Conservation (phyloP, 768 basidiomycete species). For the Baorangia bicolor region DNA sequence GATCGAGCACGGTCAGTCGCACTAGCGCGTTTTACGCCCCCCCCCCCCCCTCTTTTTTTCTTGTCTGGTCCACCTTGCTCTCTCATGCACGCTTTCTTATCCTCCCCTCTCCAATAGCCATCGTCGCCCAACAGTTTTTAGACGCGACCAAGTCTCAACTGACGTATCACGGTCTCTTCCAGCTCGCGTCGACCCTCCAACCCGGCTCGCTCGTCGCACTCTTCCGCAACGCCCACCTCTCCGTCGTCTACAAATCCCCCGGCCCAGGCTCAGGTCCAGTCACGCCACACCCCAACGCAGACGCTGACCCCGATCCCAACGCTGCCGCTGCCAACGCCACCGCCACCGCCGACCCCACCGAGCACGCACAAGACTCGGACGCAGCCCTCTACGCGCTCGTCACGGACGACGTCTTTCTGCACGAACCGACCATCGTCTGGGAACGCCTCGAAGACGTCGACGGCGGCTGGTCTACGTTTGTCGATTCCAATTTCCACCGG, state of each 20-base stretch:
- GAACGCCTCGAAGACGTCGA: slow-evolving; percentile 89
- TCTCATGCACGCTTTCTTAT: background rate
- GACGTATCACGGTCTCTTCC: slow-evolving; percentile 86
- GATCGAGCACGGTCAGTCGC: slow-evolving; percentile 63
- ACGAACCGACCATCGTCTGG: slow-evolving; percentile 84
- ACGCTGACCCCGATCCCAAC: background rate
- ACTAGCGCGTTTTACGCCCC: no score
- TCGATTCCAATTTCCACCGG: slow-evolving; percentile 65
- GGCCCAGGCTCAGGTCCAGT: background rate
- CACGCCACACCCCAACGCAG: background rate
- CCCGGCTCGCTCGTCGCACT: slow-evolving; percentile 74
- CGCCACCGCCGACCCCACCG: background rate
- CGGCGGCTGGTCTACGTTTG: slow-evolving; percentile 73
- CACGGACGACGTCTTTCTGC: slow-evolving; percentile 78
- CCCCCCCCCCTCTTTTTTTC: background rate
- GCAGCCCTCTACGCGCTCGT: slow-evolving; percentile 75
- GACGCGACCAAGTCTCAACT: slow-evolving; percentile 75
- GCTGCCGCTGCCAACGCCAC: background rate
- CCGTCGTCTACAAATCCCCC: slow-evolving; percentile 71
- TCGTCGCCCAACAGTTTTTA: slow-evolving; percentile 66
- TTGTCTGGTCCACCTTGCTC: background rate
- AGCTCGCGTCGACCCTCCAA: slow-evolving; percentile 52
- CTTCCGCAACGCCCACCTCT: slow-evolving; percentile 88
- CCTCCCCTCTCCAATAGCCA: slow-evolving; percentile 47
- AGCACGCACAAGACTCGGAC: slow-evolving; percentile 32